Base-by-base conservation (phyloP, 164 flowering plant species). In the Protea cynaroides region DNA sequence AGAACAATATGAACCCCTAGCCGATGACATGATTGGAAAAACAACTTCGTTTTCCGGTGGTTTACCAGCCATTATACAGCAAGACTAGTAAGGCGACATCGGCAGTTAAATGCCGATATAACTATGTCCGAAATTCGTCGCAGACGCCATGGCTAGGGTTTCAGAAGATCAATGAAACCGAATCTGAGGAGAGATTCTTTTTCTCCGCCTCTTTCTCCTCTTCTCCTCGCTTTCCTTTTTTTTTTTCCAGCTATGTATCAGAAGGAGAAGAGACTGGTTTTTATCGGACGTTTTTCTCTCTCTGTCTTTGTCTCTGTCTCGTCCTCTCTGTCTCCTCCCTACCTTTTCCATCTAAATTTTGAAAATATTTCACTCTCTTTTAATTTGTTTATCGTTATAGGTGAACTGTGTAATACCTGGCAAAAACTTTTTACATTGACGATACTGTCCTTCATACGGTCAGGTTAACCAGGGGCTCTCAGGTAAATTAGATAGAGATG, bases 121-220 rank as follows among this genome's bases (percentile, higher is more conserved):
- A 19, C 24, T n/a, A n/a, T 4, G 37, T 25, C 44, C n/a, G 10
- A 14, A 49, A 46, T 29, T 40, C 34, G 43, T 19, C 34, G n/a
- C 8, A 17, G 23, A n/a, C 51, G 53, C 38, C 54, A 61, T 60
- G 53, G 64, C 29, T 52, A 53, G 70, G 70, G 37, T 66, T 66
- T 18, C 49, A 21, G 23, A 44, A 64, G 21, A 19, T 23, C 25
- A 44, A 51, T 14, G 24, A 59, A 34, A 34, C 22, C 36, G 34
- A 66, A 34, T 22, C 47, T 5, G 24, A 43, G 58, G 22, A 60
- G 56, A 21, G 43, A 38, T 43, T 40, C 62, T 21, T 21, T 38
- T 18, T 11, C 9, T 12, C 46, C 9, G 4, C 46, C 50, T 59
- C 25, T 19, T 8, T 11, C 24, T 25, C 37, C 11, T 36, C 36